phyloP scores from a whole-genome alignment of 345 rosid species.

The Pugionium cornutum region DNA sequence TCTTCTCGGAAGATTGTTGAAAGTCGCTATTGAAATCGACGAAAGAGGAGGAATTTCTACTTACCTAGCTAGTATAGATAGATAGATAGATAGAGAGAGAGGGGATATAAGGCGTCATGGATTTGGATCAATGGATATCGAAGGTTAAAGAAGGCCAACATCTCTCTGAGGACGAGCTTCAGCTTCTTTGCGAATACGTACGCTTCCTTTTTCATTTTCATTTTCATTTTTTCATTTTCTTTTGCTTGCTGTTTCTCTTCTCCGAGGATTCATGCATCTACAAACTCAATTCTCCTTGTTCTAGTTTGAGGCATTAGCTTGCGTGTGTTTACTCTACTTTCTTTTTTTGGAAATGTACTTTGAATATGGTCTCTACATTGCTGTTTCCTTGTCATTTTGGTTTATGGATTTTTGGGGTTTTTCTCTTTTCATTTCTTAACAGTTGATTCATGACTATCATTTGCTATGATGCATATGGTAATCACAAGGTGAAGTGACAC shows the following conservation, averaged over 20 bases:
- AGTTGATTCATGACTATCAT: neutral
- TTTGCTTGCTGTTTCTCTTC: neutral
- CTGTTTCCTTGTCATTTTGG: slow-evolving; percentile 9
- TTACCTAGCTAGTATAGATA: neutral
- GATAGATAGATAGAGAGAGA: neutral
- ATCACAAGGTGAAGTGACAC: neutral
- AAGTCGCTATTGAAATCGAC: slow-evolving; percentile 23
- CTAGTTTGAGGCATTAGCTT: neutral
- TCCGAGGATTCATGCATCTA: slow-evolving; percentile 1
- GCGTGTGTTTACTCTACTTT: neutral
- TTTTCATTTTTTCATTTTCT: neutral
- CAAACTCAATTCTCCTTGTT: neutral
- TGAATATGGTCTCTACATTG: slow-evolving; percentile 20
- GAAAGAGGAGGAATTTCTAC: slow-evolving; percentile 10
- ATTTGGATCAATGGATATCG: slow-evolving; percentile 96
- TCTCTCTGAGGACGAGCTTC: slow-evolving; percentile 96
- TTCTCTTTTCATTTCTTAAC: neutral
- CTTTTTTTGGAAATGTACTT: slow-evolving; percentile 5
- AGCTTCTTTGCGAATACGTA: slow-evolving; percentile 98
- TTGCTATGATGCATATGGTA: slow-evolving; percentile 8
- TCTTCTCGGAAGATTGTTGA: slow-evolving; percentile 2
- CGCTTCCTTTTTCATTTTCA: neutral
- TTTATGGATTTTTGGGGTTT: slow-evolving; percentile 23
- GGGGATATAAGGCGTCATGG: slow-evolving; percentile 51
- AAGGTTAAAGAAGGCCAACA: slow-evolving; percentile 97